A percentile compares a stretch with the other conserved stretches of the same genome.
Evolutionary conservation across 129 eudicot species (phyloP).

Genomic region (Smallanthus sonchifolius): DNA sequence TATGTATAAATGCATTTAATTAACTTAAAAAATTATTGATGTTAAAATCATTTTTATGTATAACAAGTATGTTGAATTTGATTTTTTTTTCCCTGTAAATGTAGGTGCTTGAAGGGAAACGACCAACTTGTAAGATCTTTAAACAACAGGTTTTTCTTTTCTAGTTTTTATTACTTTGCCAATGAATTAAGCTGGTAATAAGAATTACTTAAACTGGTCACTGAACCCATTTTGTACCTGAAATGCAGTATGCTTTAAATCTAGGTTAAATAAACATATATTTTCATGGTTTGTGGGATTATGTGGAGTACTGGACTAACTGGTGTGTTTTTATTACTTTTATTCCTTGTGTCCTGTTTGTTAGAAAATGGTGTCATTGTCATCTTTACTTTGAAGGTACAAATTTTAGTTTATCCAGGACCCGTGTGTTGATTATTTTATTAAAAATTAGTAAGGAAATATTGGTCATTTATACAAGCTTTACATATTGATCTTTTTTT

Average conservation of each 20-base stretch:
- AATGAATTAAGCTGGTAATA: too few species aligned
- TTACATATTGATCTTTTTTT: constrained; percentile 5
- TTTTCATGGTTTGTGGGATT: constrained; percentile 11
- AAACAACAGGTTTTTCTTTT: constrained; percentile 56
- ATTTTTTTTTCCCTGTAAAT: not conserved
- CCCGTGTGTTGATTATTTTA: not conserved
- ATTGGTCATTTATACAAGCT: constrained; percentile 3
- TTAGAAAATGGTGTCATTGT: constrained; percentile 14
- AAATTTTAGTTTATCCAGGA: not conserved
- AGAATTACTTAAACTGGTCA: too few species aligned
- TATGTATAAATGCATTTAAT: too few species aligned
- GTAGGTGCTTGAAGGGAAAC: constrained; percentile 84
- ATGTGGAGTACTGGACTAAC: not conserved
- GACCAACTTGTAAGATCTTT: constrained; percentile 84
- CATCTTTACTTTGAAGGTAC: not conserved
- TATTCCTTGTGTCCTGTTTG: constrained; percentile 7
- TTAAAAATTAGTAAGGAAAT: not conserved
- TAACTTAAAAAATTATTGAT: too few species aligned
- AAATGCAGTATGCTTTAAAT: not conserved
- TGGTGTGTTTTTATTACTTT: not conserved
- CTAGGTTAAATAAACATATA: not conserved
- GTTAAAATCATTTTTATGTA: too few species aligned
- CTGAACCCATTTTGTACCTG: not conserved
- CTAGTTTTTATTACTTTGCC: not conserved
- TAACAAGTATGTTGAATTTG: not conserved